phyloP scores from a whole-genome alignment of 768 basidiomycete species.

The Favolaschia claudopus region DNA sequence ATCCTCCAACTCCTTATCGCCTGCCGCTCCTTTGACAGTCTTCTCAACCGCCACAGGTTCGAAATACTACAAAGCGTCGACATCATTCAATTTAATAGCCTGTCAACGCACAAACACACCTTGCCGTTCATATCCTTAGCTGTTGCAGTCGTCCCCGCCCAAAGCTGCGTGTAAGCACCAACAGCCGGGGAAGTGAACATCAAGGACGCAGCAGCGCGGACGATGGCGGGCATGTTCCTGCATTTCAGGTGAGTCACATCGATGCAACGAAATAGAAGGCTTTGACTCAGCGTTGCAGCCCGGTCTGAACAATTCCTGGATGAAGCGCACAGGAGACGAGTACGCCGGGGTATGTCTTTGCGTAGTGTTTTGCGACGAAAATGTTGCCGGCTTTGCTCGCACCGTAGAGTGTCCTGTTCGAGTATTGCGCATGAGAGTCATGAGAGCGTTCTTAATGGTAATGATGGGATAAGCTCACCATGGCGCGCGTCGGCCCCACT shows the following conservation, averaged over 20 bases:
- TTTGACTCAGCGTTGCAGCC: conserved; percentile 15
- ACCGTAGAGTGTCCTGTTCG: conserved; percentile 19
- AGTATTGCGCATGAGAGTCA: too few relatives aligned
- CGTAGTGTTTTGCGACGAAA: background rate
- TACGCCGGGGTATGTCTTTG: background rate
- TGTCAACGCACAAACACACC: too few relatives aligned
- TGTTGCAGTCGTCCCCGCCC: conserved; percentile 12
- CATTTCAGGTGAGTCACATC: too few relatives aligned
- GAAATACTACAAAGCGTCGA: too few relatives aligned
- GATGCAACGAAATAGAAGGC: too few relatives aligned
- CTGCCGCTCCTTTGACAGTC: too few relatives aligned
- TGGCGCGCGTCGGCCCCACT: conserved; percentile 14
- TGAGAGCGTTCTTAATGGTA: too few relatives aligned
- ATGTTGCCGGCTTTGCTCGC: conserved; percentile 20
- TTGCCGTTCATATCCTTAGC: conserved; percentile 12
- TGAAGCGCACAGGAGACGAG: conserved; percentile 23
- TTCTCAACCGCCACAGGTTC: too few relatives aligned
- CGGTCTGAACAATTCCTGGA: conserved; percentile 8
- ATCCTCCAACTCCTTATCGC: too few relatives aligned
- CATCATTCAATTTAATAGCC: too few relatives aligned
- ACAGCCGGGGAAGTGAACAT: conserved; percentile 4
- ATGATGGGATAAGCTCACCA: background rate
- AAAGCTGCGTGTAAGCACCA: conserved; percentile 20
- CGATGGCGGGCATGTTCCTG: background rate
- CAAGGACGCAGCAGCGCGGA: background rate